phyloP scores from a whole-genome alignment of 441 rosid species.

The Daphne laureola region DNA sequence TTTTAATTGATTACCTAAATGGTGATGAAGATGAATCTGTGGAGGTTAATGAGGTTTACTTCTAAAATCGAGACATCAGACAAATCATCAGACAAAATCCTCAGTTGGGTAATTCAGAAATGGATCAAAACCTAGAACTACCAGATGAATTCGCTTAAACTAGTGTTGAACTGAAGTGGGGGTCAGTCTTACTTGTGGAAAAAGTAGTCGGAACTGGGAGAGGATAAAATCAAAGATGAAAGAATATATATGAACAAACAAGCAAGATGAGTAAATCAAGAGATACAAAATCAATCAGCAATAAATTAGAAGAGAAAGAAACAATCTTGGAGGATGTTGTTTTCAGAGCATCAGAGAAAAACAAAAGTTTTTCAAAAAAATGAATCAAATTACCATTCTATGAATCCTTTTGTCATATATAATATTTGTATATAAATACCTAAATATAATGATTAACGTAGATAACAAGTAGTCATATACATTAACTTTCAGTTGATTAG shows the following conservation, averaged over 20 bases:
- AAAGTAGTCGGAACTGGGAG: constrained; percentile 10
- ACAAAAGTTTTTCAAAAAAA: no score
- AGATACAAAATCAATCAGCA: not conserved
- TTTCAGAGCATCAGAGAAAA: no score
- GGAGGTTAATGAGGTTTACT: no score
- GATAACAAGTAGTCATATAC: no score
- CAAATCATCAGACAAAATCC: constrained; percentile 20
- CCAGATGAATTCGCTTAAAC: constrained; percentile 32
- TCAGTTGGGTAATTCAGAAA: constrained; percentile 15
- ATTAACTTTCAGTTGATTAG: no score
- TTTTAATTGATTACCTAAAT: no score
- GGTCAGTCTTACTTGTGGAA: constrained; percentile 22
- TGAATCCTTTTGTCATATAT: no score
- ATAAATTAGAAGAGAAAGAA: constrained; percentile 11
- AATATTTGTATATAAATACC: no score
- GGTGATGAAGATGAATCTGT: no score
- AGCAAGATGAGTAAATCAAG: constrained; percentile 2
- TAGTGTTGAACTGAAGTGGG: constrained; percentile 51
- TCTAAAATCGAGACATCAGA: constrained; percentile 11
- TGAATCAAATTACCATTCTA: no score
- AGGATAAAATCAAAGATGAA: constrained; percentile 14
- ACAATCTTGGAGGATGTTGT: constrained; percentile 27
- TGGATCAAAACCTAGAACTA: constrained; percentile 16
- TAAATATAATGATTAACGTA: no score
- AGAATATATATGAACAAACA: constrained; percentile 4